Conservation (phyloP, 192 early-diverging fungal genomes). For the Umbelopsis ramanniana region DNA sequence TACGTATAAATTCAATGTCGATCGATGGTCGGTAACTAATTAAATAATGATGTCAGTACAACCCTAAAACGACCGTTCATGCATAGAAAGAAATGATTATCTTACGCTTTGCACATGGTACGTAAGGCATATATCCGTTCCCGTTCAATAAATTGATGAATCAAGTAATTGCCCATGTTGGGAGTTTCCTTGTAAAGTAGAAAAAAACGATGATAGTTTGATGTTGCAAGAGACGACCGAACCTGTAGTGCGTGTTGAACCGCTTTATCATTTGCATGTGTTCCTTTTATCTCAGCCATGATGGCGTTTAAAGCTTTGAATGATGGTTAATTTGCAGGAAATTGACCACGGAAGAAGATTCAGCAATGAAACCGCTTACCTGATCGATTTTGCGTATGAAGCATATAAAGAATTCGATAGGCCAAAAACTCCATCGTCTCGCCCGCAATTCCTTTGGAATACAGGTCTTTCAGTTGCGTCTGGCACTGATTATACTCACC, state of each 20-base stretch:
- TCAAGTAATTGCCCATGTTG: constrained; percentile 87
- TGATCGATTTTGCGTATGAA: constrained; percentile 85
- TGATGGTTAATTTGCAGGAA: not conserved
- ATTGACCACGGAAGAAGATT: not conserved
- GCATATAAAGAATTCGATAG: constrained; percentile 90
- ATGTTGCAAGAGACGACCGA: constrained; percentile 73
- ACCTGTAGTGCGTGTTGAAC: constrained; percentile 87
- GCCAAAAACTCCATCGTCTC: constrained; percentile 87
- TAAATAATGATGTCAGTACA: constrained; percentile 2
- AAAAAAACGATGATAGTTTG: constrained; percentile 90
- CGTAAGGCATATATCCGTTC: constrained; percentile 82
- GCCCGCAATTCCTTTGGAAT: constrained; percentile 72
- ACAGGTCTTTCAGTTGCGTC: constrained; percentile 90
- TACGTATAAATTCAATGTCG: constrained; percentile 53
- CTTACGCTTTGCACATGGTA: constrained; percentile 78
- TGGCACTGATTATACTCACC: constrained; percentile 99
- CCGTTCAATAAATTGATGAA: constrained; percentile 90
- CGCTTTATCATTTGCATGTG: constrained; percentile 54
- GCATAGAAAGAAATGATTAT: not conserved
- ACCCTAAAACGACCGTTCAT: not conserved
- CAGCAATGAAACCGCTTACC: constrained; percentile 47
- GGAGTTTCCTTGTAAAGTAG: constrained; percentile 75
- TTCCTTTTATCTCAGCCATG: constrained; percentile 65
- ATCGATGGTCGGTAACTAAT: constrained; percentile 67
- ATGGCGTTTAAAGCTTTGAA: constrained; percentile 74